Base-by-base conservation (phyloP, 2,329 filamentous ascomycete genomes). In the Epichloe uncinata region DNA sequence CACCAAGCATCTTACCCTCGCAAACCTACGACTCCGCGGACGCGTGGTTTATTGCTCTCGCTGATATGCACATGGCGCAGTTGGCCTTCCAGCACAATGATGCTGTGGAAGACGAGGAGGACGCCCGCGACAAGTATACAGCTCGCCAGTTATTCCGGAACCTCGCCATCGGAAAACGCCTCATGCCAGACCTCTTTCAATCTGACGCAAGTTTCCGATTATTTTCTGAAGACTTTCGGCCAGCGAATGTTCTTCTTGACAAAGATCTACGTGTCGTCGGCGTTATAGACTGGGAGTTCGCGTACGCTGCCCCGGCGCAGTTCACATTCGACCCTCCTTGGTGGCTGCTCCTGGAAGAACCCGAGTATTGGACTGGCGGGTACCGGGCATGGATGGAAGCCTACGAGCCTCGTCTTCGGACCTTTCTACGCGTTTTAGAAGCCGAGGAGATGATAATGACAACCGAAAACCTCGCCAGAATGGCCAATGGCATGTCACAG, bases 241-340 rank as follows among this genome's bases (percentile, higher is more conserved):
- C 64, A 13, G 53, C 53, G 3, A 69, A 69, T 44, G 52, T 67
- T 22, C 56, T 70, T 2, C 5, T 68, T 2, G 56, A 64, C 18
- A 50, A 60, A 5, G 47, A 60, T 4, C 48, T 62, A 4, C 46
- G 57, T 0, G 50, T 70, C 1, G 55, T 61, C 8, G 64, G 57
- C 3, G 60, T 66, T 0, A 66, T 73, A 15, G 67, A 71, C 52
- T 72, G 67, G 66, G 69, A 73, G 55, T 68, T 66, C 49, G 51
- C 64, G 0, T 68, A 68, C 11, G 36, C 36, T 11, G 45, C 45
- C 12, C 45, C 45, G 13, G 35, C 43, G 16, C 11, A 16, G 13
- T 45, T 45, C 11, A 22, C 22, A 11, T 42, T 48, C 1, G 46
- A 48, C 48, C 37, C 65, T 13, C 68, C 68, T 1, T 70, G 65